These are phyloP conservation scores for Pseudotsuga menziesii DNA, from an alignment of 75 land plant species.

Conservation along the genomic window DNA sequence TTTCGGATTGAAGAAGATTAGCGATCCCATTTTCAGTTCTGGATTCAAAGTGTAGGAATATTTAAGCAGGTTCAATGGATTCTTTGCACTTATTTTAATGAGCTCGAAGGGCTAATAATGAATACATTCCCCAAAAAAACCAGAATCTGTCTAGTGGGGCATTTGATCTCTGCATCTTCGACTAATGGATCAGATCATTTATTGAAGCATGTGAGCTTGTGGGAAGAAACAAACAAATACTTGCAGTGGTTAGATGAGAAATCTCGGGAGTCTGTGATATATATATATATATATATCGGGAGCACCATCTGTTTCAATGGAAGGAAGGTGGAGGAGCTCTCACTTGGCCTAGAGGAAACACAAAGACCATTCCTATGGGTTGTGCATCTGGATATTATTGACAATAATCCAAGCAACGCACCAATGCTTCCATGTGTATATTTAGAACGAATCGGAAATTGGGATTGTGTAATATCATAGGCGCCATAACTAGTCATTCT, in stretches of 20 bases:
- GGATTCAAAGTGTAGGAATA: not conserved
- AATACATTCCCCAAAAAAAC: no score
- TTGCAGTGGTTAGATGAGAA: conserved; percentile 7
- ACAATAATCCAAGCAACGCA: not conserved
- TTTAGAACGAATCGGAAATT: not conserved
- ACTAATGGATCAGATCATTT: no score
- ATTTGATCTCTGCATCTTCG: not conserved
- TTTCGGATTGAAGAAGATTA: not conserved
- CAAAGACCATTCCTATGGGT: no score
- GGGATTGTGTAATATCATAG: conserved; percentile 5
- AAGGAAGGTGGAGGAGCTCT: not conserved
- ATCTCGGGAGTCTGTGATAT: not conserved
- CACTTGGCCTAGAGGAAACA: not conserved
- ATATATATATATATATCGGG: no score
- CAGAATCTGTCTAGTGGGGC: no score
- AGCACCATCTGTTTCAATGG: no score
- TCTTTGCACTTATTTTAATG: not conserved
- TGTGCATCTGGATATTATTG: no score
- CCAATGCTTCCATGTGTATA: not conserved
- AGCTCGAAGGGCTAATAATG: conserved; percentile 7
- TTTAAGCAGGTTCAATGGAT: not conserved
- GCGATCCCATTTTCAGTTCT: conserved; percentile 5
- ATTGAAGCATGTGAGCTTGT: not conserved
- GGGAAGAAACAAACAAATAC: not conserved
- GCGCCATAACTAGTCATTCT: conserved; percentile 23